Evolutionary conservation across 345 rosid genomes (phyloP).

Genomic region (Populus ilicifolia): DNA sequence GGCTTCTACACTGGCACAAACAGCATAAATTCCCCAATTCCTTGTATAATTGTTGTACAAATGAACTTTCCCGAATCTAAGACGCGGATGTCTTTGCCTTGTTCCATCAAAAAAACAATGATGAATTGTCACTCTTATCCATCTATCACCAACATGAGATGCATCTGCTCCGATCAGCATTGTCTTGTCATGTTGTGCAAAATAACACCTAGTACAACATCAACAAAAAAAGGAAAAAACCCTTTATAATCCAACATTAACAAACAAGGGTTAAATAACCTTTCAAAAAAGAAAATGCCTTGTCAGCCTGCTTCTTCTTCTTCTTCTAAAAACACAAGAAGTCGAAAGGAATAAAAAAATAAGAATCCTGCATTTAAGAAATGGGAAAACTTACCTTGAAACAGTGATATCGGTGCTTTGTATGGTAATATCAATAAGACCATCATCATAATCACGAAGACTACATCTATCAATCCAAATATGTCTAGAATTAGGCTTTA

Average conservation of each 20-base stretch:
- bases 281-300: no score
- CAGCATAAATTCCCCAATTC: constrained; percentile 86
- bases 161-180: constrained; percentile 89
- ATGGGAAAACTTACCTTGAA: constrained; percentile 50
- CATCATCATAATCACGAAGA: constrained; percentile 82
- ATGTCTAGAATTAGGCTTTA: constrained; percentile 79
- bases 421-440: constrained; percentile 87
- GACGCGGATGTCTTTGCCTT: constrained; percentile 87
- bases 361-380: no score
- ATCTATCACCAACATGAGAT: constrained; percentile 66
- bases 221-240: no score
- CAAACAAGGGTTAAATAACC: no score
- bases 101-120: constrained; percentile 93
- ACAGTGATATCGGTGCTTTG: constrained; percentile 86
- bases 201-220: constrained; percentile 54
- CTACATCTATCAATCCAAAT: constrained; percentile 94
- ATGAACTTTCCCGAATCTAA: constrained; percentile 82
- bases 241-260: no score
- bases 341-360: no score
- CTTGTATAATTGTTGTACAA: constrained; percentile 85
- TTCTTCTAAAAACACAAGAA: no score
- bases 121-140: constrained; percentile 84
- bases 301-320: no score
- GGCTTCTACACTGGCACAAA: constrained; percentile 88
- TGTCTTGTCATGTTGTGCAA: constrained; percentile 78